These are phyloP conservation scores for Tripterygium wilfordii DNA, from an alignment of 177 flowering plant species.

Conservation along the genomic window DNA sequence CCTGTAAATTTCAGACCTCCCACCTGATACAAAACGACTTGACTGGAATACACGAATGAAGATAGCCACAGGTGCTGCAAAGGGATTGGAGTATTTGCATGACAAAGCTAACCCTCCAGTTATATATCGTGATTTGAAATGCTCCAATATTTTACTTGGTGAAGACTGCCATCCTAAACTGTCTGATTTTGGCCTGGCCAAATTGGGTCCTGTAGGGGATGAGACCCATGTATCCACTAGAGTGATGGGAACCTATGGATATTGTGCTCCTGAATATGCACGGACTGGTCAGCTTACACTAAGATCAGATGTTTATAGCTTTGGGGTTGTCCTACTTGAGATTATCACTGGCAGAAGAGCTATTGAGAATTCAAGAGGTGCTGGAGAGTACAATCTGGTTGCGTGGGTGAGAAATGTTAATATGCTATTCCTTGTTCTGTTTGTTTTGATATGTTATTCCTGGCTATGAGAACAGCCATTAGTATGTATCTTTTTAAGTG, in stretches of 20 bases:
- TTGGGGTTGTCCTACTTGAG: slow-evolving; percentile 68
- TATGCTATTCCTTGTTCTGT: too few species aligned
- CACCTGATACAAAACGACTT: slow-evolving; percentile 45
- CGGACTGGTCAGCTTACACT: slow-evolving; percentile 65
- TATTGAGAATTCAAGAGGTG: slow-evolving; percentile 46
- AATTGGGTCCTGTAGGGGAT: slow-evolving; percentile 67
- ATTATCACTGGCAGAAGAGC: slow-evolving; percentile 65
- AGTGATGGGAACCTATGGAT: slow-evolving; percentile 74
- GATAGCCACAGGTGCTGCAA: slow-evolving; percentile 77
- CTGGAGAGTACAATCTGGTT: slow-evolving; percentile 55
- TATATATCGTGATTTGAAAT: slow-evolving; percentile 61
- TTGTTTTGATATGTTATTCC: too few species aligned
- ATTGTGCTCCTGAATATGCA: slow-evolving; percentile 73
- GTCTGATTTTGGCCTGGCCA: slow-evolving; percentile 67
- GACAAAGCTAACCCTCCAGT: slow-evolving; percentile 66
- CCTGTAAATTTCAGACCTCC: slow-evolving; percentile 29
- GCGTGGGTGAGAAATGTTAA: slow-evolving; percentile 63
- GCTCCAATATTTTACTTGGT: slow-evolving; percentile 62
- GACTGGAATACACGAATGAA: slow-evolving; percentile 74
- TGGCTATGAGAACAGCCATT: too few species aligned
- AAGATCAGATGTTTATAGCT: slow-evolving; percentile 68
- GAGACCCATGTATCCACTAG: slow-evolving; percentile 63
- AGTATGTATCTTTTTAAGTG: too few species aligned
- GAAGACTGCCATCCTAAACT: slow-evolving; percentile 58
- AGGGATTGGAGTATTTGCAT: slow-evolving; percentile 64